Percentiles rank a stretch among this genome's conserved stretches.
Conservation (phyloP, 2,329 filamentous ascomycete species). For the Ceratocystis huliohia region DNA sequence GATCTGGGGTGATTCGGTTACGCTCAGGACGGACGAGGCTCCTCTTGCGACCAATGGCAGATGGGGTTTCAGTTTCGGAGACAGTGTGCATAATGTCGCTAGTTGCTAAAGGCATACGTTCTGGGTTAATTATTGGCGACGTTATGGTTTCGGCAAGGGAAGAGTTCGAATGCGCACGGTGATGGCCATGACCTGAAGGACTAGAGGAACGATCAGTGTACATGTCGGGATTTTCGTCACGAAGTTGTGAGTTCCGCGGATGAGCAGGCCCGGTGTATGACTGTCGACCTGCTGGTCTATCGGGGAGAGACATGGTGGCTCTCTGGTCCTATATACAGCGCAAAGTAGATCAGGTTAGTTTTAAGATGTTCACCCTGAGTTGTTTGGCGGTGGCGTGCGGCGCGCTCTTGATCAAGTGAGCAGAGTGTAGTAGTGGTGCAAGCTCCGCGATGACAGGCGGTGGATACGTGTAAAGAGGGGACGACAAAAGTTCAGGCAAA, state of each 20-base stretch:
- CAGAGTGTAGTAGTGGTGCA: neutral
- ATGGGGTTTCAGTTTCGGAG: conserved; percentile 23
- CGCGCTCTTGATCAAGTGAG: neutral
- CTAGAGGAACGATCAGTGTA: conserved; percentile 49
- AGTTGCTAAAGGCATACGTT: conserved; percentile 44
- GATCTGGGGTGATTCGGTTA: conserved; percentile 68
- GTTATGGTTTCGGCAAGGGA: conserved; percentile 47
- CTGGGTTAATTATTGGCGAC: conserved; percentile 43
- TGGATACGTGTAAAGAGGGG: neutral
- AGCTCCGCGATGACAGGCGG: neutral
- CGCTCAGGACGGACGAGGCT: conserved; percentile 84
- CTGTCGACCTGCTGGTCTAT: conserved; percentile 51
- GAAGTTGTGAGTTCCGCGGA: conserved; percentile 55
- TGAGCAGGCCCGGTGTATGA: conserved; percentile 52
- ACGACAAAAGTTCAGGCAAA: neutral
- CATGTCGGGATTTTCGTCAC: conserved; percentile 52
- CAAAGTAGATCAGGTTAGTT: conserved; percentile 1
- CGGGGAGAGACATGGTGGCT: conserved; percentile 45
- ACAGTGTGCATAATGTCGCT: conserved; percentile 26
- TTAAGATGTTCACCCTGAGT: neutral
- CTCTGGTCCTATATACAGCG: conserved; percentile 13
- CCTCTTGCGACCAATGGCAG: conserved; percentile 54
- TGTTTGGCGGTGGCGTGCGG: neutral
- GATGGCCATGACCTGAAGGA: conserved; percentile 34
- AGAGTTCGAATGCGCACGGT: conserved; percentile 44